Percentiles rank a stretch among this genome's conserved stretches.
These are phyloP conservation scores for Inonotus hispidus DNA, from an alignment of 1,284 basidiomycete species.

Conservation along the genomic window DNA sequence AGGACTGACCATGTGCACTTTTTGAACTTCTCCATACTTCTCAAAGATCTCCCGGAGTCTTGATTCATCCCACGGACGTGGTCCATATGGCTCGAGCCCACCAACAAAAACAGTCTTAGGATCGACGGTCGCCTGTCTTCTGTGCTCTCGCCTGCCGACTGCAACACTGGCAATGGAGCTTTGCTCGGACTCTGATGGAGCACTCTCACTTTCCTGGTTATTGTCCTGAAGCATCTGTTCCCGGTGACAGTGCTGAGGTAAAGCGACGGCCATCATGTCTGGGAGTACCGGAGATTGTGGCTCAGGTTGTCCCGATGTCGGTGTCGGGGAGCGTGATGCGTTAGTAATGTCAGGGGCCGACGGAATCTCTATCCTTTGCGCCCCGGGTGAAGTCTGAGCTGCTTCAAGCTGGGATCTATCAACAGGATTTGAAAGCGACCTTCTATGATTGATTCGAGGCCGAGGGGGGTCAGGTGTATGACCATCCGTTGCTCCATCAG, in stretches of 20 bases:
- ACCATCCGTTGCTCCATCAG: neutral
- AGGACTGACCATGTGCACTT: constrained; percentile 57
- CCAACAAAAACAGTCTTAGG: constrained; percentile 70
- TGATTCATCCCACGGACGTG: constrained; percentile 60
- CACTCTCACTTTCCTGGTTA: neutral
- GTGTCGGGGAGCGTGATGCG: constrained; percentile 10
- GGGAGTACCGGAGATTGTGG: constrained; percentile 17
- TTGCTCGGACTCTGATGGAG: neutral
- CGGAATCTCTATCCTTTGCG: constrained; percentile 12
- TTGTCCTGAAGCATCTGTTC: neutral
- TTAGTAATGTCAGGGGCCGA: constrained; percentile 15
- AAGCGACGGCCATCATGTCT: neutral
- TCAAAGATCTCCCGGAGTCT: constrained; percentile 53
- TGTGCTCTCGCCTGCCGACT: constrained; percentile 21
- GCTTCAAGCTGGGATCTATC: neutral
- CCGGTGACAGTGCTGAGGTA: neutral
- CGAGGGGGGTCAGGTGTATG: constrained; percentile 4
- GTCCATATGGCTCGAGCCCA: constrained; percentile 59
- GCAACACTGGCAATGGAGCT: constrained; percentile 6
- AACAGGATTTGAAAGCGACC: constrained; percentile 18
- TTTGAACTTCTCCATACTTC: constrained; percentile 57
- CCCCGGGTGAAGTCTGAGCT: neutral
- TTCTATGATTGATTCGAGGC: constrained; percentile 12
- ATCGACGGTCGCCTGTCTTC: constrained; percentile 39
- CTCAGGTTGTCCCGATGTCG: constrained; percentile 16